phyloP scores from a whole-genome alignment of 2,329 filamentous ascomycete genomes.

The Colletotrichum neosansevieriae region DNA sequence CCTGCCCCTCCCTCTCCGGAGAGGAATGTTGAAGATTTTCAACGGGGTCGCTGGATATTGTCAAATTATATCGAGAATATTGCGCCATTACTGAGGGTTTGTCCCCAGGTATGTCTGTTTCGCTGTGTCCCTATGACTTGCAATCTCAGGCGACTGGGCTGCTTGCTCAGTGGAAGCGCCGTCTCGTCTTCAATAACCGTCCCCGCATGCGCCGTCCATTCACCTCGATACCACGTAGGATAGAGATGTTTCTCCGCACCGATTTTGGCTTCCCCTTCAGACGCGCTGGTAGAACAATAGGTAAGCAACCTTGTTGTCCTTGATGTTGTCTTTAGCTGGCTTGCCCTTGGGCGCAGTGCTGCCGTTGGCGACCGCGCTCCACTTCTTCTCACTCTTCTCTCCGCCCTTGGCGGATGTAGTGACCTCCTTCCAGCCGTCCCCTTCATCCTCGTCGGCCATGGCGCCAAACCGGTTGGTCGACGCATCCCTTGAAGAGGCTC shows the following conservation, averaged over 20 bases:
- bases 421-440: constrained; percentile 88
- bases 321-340: constrained; percentile 70
- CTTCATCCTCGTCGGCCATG: constrained; percentile 74
- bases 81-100: constrained; percentile 2
- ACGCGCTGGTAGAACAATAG: constrained; percentile 94
- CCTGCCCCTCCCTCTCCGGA: not conserved
- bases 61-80: constrained; percentile 33
- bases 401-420: constrained; percentile 53
- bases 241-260: constrained; percentile 5
- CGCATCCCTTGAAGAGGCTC: constrained; percentile 51
- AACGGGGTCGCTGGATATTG: constrained; percentile 17
- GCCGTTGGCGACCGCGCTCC: constrained; percentile 74
- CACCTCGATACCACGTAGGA: not conserved
- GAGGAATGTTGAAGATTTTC: constrained; percentile 20
- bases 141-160: constrained; percentile 20
- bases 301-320: constrained; percentile 98
- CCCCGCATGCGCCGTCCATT: constrained; percentile 5
- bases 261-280: constrained; percentile 45
- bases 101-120: constrained; percentile 15
- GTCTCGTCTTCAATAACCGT: not conserved
- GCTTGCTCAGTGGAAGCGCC: constrained; percentile 6
- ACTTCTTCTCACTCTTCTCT: constrained; percentile 74
- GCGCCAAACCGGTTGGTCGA: constrained; percentile 80
- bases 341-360: constrained; percentile 62
- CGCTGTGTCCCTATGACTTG: constrained; percentile 5